These are phyloP conservation scores for Lanzia echinophila DNA, from an alignment of 2,329 filamentous ascomycete species.

Conservation along the genomic window DNA sequence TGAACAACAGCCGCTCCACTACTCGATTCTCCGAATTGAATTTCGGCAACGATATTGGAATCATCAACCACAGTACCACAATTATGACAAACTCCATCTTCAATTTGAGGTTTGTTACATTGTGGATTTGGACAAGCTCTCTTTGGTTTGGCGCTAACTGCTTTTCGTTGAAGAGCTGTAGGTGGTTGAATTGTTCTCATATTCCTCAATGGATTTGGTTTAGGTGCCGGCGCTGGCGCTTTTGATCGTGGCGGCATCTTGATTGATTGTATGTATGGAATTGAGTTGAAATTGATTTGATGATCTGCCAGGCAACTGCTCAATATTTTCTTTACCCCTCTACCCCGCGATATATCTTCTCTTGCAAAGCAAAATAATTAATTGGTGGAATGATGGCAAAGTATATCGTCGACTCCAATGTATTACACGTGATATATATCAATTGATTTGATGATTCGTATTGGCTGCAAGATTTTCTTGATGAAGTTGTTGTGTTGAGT, in stretches of 20 bases:
- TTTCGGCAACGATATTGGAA: constrained; percentile 84
- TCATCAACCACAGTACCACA: constrained; percentile 83
- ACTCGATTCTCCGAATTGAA: constrained; percentile 83
- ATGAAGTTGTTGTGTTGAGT: constrained; percentile 2
- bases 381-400: background rate
- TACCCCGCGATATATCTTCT: constrained; percentile 11
- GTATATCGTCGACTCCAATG: background rate
- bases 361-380: background rate
- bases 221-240: background rate
- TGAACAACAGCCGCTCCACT: constrained; percentile 84
- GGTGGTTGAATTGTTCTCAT: constrained; percentile 18
- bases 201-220: constrained; percentile 18
- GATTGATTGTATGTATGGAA: constrained; percentile 1
- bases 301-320: background rate
- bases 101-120: constrained; percentile 54
- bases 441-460: constrained; percentile 1
- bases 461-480: constrained; percentile 1
- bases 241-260: constrained; percentile 4
- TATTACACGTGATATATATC: constrained; percentile 4
- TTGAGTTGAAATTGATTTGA: background rate
- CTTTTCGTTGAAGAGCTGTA: constrained; percentile 18
- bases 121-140: constrained; percentile 49
- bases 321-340: background rate
- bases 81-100: constrained; percentile 66
- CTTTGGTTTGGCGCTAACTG: constrained; percentile 11